Conservation (phyloP, 345 rosid genomes). For the Ricinus communis region DNA sequence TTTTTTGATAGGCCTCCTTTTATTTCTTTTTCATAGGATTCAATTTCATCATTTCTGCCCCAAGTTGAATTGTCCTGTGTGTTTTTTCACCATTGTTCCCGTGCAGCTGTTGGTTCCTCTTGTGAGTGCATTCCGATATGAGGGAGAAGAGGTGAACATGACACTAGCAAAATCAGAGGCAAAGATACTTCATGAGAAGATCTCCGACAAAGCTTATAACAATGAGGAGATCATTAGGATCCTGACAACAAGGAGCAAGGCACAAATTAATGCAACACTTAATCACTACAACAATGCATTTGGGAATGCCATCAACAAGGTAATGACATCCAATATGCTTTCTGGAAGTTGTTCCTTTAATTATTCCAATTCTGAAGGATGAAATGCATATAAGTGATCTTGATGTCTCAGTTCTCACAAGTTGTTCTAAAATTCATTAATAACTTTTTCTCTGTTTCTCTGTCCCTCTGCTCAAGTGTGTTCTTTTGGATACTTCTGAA, state of each 20-base stretch:
- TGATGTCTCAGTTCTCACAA: too few relatives aligned
- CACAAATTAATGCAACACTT: slow-evolving; percentile 70
- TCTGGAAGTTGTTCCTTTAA: background rate
- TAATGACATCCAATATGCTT: slow-evolving; percentile 15
- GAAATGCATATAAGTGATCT: background rate
- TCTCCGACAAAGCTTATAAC: slow-evolving; percentile 60
- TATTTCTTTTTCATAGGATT: background rate
- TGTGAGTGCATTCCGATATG: slow-evolving; percentile 69
- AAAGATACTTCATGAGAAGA: slow-evolving; percentile 74
- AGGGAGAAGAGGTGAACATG: slow-evolving; percentile 77
- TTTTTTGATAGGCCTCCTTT: background rate
- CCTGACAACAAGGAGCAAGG: slow-evolving; percentile 77
- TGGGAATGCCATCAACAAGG: slow-evolving; percentile 80
- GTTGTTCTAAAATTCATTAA: too few relatives aligned
- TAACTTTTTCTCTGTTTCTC: too few relatives aligned
- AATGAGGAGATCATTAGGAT: slow-evolving; percentile 86
- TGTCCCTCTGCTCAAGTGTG: too few relatives aligned
- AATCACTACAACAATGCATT: slow-evolving; percentile 69
- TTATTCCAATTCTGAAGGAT: background rate
- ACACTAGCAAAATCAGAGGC: slow-evolving; percentile 74
- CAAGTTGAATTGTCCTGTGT: background rate
- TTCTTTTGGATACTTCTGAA: background rate
- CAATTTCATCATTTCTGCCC: background rate
- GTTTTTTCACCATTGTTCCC: background rate
- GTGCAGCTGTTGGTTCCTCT: slow-evolving; percentile 81